Base-by-base conservation (phyloP, 495 filamentous ascomycete species). In the Aspergillus olivimuriae region DNA sequence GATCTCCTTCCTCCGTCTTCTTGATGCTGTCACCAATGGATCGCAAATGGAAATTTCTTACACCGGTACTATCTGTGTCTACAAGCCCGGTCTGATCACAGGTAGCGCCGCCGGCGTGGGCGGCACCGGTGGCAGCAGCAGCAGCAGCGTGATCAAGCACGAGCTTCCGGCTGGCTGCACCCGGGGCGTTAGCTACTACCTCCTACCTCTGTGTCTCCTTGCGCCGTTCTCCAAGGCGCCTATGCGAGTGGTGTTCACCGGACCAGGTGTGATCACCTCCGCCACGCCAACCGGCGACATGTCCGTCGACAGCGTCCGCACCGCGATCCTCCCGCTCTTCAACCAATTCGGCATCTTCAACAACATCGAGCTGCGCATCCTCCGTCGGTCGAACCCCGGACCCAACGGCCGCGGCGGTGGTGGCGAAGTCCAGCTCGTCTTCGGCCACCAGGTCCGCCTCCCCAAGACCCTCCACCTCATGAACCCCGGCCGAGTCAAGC, bases 1-100 rank as follows among this genome's bases (percentile, higher is more conserved):
- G 69, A 81, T 96, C 56, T 95, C 91, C 24, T 87, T 99, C 67
- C 76, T 99, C 14, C 92, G 94, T 39, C 83, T 99, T 6, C 81
- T 99, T 51, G 92, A 97, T 60, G 73, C 84, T 41, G 74, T 99
- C 53, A 97, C 94, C 58, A 99, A 99, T 77, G 94, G 94, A 69
- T 84, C 87, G 22, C 75, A 80, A 46, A 86, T 96, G 69, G 87
- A 95, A 57, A 94, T 99, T 52, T 92, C 88, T 12, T 87, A 94
- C 65, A 95, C 87, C 8, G 92, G 94, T 50, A 97, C 92, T 0
- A 87, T 86, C 11, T 73, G 97, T 34, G 81, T 89, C 24, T 97
- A 92, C 69, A 82, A 84, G 37, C 94, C 94, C 0, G 94, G 94
- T 20, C 71, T 99, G 4, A 90, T 99, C 50, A 90, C 85, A 1